phyloP scores from a whole-genome alignment of 2,329 filamentous ascomycete species.

The Claviceps pazoutovae region DNA sequence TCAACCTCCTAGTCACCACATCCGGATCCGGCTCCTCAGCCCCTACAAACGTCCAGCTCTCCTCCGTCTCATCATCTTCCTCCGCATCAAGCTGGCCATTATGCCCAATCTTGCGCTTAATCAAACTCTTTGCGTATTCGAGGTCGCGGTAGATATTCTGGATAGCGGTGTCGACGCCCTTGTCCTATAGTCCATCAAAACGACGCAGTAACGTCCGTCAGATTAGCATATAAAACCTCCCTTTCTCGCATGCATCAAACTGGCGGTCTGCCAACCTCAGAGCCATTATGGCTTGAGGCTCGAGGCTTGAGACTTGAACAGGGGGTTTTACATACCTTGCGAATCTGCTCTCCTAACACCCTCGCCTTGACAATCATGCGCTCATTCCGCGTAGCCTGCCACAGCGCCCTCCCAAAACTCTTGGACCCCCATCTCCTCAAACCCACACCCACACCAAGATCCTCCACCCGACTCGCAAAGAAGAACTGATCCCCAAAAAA shows the following conservation, averaged over 20 bases:
- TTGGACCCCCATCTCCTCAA: constrained; percentile 82
- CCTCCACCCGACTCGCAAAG: constrained; percentile 79
- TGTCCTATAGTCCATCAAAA: constrained; percentile 43
- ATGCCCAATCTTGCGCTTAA: constrained; percentile 50
- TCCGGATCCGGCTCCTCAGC: constrained; percentile 33
- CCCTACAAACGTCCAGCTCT: constrained; percentile 86
- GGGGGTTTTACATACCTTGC: constrained; percentile 45
- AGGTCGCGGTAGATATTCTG: constrained; percentile 89
- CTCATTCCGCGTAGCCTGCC: constrained; percentile 81
- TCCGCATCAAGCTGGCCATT: constrained; percentile 27
- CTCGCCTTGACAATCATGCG: constrained; percentile 83
- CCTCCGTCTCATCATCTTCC: constrained; percentile 49
- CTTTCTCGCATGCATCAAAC: no score
- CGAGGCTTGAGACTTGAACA: no score
- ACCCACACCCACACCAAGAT: constrained; percentile 81
- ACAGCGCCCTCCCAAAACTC: constrained; percentile 71
- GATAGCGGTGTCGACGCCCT: constrained; percentile 80
- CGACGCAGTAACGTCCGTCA: not conserved
- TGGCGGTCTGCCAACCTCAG: no score
- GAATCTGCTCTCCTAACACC: constrained; percentile 72
- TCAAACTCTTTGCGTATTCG: constrained; percentile 77
- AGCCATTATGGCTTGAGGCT: no score
- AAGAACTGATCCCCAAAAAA: constrained; percentile 99
- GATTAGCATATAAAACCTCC: no score
- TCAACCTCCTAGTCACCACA: constrained; percentile 26